A percentile compares a stretch with the other conserved stretches of the same genome.
phyloP scores from a whole-genome alignment of 306 rosid genomes.

The Cucurbita pepo region DNA sequence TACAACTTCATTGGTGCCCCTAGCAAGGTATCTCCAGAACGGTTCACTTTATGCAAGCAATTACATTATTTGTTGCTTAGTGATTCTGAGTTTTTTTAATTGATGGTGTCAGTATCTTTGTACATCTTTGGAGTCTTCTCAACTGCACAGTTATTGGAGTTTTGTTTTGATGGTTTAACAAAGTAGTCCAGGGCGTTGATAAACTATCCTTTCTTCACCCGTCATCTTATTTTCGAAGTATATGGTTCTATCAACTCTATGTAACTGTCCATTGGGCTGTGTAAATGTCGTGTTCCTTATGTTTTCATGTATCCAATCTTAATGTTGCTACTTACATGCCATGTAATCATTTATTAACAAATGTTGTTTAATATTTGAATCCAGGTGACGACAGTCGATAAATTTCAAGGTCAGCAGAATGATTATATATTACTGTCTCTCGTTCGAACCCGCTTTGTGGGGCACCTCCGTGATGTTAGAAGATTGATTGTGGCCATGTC shows the following conservation, averaged over 20 bases:
- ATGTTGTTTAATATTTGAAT: constrained; percentile 1
- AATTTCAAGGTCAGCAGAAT: constrained; percentile 99
- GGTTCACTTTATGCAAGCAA: background rate
- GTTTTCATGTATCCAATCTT: background rate
- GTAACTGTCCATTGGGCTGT: background rate
- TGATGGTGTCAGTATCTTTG: background rate
- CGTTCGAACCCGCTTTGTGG: constrained; percentile 87
- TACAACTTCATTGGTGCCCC: constrained; percentile 91
- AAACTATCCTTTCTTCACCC: background rate
- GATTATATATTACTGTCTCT: constrained; percentile 88
- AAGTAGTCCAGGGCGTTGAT: background rate
- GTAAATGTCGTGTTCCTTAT: background rate
- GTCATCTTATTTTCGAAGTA: background rate
- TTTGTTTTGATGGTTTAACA: background rate
- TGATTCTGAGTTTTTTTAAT: background rate
- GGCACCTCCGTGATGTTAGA: constrained; percentile 96
- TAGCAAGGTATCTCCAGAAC: constrained; percentile 45
- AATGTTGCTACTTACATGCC: background rate
- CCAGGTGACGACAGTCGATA: constrained; percentile 88
- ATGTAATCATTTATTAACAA: background rate
- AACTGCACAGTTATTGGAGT: background rate
- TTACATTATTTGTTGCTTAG: background rate
- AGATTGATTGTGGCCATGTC: constrained; percentile 99
- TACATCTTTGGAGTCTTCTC: background rate
- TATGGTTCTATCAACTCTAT: background rate